Base-by-base conservation (phyloP, 139 green algal genomes). In the Chlorella sp. region DNA sequence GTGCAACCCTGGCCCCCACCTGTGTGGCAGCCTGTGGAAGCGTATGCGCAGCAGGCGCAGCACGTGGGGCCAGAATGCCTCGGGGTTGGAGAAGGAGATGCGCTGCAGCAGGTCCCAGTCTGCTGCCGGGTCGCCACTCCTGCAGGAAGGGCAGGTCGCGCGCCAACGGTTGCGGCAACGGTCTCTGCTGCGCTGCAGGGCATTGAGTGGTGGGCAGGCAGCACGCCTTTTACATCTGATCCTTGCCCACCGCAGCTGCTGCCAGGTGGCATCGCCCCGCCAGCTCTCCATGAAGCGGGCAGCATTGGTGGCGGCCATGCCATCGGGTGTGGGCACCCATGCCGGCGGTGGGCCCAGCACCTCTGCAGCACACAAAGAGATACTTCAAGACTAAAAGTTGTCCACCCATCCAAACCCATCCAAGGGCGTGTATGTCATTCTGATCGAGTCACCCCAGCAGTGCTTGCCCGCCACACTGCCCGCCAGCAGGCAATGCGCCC, bases 31-130 rank as follows among this genome's bases (percentile, higher is more conserved):
- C 30, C 9, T 41, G 5, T 83, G 56, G 44, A 96, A 95, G 3
- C 20, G 20, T 0, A 97, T 72, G 12, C 86, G 60, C 34, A 97
- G 88, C 3, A 80, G 51, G 36, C 79, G 13, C 55, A 96, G 75
- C 44, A 93, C 83, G 11, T 79, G 69, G 0, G 85, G 80, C 94
- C 94, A 97, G 71, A 96, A 95, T 0, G 63, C 68, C 64, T 96
- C 90, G 0, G 93, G 92, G 18, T 92, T 67, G 36, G 80, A 39
- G 68, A 82, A 89, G 0, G 94, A 96, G 5, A 94, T 41, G 7
- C 68, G 74, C 63, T 97, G 81, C 78, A 97, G 85, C 81, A 93
- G 63, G 15, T 73, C 78, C 85, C 88, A 93, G 74, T 94, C 91
- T 4, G 65, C 6, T 0, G 26, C 21, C 0, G 86, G 81, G 47